Evolutionary conservation across 1,284 basidiomycete species (phyloP).

Genomic region (Pyrrhoderma noxium): DNA sequence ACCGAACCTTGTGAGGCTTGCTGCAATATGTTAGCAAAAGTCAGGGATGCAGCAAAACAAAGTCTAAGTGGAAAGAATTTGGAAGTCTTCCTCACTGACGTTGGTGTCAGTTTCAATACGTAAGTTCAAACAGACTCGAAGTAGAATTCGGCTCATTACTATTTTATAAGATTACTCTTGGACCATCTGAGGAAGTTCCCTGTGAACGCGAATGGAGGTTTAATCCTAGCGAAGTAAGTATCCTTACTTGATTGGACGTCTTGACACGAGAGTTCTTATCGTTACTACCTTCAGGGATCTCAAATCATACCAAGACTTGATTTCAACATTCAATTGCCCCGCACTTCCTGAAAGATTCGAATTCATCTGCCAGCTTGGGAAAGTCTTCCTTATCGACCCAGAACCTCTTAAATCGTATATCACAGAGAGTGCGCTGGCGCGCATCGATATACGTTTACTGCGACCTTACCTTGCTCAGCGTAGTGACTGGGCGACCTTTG

Average conservation of each 20-base stretch:
- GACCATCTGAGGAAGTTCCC: slow-evolving; percentile 96
- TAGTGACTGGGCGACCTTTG: slow-evolving; percentile 81
- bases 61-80: slow-evolving; percentile 87
- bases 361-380: slow-evolving; percentile 96
- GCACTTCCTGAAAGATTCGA: slow-evolving; percentile 93
- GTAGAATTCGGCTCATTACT: slow-evolving; percentile 3
- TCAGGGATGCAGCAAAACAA: slow-evolving; percentile 67
- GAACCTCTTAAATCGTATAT: slow-evolving; percentile 92
- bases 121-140: slow-evolving; percentile 5
- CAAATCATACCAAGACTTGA: slow-evolving; percentile 92
- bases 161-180: slow-evolving; percentile 62
- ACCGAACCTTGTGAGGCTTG: slow-evolving; percentile 92
- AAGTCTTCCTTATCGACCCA: slow-evolving; percentile 91
- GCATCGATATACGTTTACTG: slow-evolving; percentile 82
- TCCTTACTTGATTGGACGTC: neutral
- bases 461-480: slow-evolving; percentile 89
- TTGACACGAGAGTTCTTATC: no score
- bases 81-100: slow-evolving; percentile 87
- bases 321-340: slow-evolving; percentile 74
- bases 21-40: slow-evolving; percentile 79
- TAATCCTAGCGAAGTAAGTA: slow-evolving; percentile 94
- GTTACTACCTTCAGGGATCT: slow-evolving; percentile 60
- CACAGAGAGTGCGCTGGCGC: slow-evolving; percentile 84
- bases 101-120: slow-evolving; percentile 91
- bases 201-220: slow-evolving; percentile 91